Evolutionary conservation across 108 stramenopile species (phyloP), one percentile per base, ranked within the genome.

Genomic region (Cylindrotheca fusiformis): DNA sequence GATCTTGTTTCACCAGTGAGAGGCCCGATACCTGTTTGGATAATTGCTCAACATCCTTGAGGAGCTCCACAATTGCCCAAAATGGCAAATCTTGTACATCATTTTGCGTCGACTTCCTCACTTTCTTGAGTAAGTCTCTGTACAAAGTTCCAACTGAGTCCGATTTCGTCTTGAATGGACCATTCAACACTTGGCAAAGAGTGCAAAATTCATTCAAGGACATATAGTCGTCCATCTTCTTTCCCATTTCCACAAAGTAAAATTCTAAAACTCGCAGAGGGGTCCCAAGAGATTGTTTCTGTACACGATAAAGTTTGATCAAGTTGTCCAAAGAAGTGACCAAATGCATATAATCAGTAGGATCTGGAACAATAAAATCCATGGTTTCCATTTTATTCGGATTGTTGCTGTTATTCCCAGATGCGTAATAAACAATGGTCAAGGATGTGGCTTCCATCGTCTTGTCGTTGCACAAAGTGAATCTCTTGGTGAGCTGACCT

Each of bases 401-500:
- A 27, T 26, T 58, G 48, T 26, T 28, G 63, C 21, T 24, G 30
- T 18, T 52, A 31, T 30, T 12, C 52, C 32, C 55, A 20, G 66
- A 51, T 47, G 32, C 50, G 19, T 54, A 26, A 50, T 67, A 63
- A 4, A 67, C 47, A 4, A 67, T 58, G 25, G 67, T 62, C 6
- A 74, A 26, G 23, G 55, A 61, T 3, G 32, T 56, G 25, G 47
- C 18, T 51, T 74, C 36, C 53, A 46, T 68, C 24, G 20, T 48
- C 30, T 48, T 48, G 22, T 18, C 48, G 44, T 32, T 23, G 28
- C 31, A 33, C 23, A 41, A 31, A 28, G 59, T 48, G 53, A 93
- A 93, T 10, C 86, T 72, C 52, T 77, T 76, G 3, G 85, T 86
- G 19, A 82, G 65, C 52, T 80, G 83, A 20, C 91, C 91, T 45